Percentiles rank a stretch among this genome's conserved stretches.
Evolutionary conservation across 2,329 filamentous ascomycete species (phyloP).

Genomic region (Xylariaceae sp.): DNA sequence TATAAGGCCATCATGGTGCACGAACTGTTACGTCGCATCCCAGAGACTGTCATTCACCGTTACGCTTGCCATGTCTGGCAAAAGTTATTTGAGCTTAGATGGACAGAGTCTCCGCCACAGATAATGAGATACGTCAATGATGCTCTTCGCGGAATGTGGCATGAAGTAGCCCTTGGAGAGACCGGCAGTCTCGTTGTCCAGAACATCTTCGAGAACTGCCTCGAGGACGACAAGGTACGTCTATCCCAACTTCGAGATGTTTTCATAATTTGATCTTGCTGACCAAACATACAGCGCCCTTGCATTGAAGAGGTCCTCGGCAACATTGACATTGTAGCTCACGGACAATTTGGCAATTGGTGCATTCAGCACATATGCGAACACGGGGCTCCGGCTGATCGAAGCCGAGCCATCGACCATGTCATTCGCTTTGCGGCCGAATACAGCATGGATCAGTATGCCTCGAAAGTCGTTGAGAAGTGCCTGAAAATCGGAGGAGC

Average conservation of each 20-base stretch:
- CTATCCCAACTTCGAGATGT: neutral
- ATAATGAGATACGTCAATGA: conserved; percentile 99
- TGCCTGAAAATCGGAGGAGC: conserved; percentile 92
- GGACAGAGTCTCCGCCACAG: conserved; percentile 89
- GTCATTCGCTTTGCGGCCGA: conserved; percentile 90
- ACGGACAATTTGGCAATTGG: conserved; percentile 99
- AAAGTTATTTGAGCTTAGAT: conserved; percentile 96
- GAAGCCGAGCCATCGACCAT: conserved; percentile 89
- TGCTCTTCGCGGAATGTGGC: conserved; percentile 93
- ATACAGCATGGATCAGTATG: conserved; percentile 99
- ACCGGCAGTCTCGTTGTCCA: conserved; percentile 97
- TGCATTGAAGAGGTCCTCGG: conserved; percentile 94
- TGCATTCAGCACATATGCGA: conserved; percentile 99
- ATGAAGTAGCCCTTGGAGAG: conserved; percentile 94
- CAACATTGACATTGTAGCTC: conserved; percentile 93
- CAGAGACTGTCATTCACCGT: conserved; percentile 95
- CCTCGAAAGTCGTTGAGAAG: conserved; percentile 98
- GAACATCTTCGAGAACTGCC: conserved; percentile 98
- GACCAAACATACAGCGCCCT: conserved; percentile 63
- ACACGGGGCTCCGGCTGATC: conserved; percentile 86
- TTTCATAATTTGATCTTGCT: conserved; percentile 1
- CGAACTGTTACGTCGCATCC: conserved; percentile 89
- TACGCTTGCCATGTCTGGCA: conserved; percentile 99
- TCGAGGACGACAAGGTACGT: conserved; percentile 93
- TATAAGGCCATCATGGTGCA: conserved; percentile 99